Conservation (phyloP, 352 stramenopile species). For the Phytophthora aleatoria region DNA sequence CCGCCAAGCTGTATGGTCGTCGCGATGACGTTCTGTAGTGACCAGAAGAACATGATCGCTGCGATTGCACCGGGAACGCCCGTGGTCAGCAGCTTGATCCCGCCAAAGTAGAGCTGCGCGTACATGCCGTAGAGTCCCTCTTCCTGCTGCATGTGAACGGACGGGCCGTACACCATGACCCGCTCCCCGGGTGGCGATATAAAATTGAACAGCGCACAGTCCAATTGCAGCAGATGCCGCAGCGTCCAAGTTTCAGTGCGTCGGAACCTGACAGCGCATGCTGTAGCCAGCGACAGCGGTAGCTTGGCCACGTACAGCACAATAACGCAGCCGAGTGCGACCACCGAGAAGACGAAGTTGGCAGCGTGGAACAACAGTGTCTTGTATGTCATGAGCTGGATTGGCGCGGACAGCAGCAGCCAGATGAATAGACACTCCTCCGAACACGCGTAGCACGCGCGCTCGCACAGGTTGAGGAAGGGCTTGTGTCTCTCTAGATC, state of each 20-base stretch:
- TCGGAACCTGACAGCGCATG: conserved; percentile 17
- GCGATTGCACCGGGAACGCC: conserved; percentile 48
- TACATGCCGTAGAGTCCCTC: conserved; percentile 44
- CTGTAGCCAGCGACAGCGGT: conserved; percentile 3
- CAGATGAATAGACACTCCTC: conserved; percentile 61
- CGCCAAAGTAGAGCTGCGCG: conserved; percentile 62
- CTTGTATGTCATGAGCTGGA: conserved; percentile 65
- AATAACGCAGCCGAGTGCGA: conserved; percentile 35
- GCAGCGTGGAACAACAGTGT: conserved; percentile 56
- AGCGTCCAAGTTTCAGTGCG: conserved; percentile 41
- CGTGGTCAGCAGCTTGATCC: conserved; percentile 58
- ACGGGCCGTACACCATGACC: conserved; percentile 56
- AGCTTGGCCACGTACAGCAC: conserved; percentile 36
- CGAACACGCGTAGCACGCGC: conserved; percentile 24
- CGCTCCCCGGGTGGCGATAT: conserved; percentile 47
- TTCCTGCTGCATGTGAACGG: conserved; percentile 36
- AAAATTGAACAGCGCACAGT: conserved; percentile 69
- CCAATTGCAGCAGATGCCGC: conserved; percentile 39
- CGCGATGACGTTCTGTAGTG: conserved; percentile 40
- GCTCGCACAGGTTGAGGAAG: conserved; percentile 13
- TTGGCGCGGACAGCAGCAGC: conserved; percentile 52
- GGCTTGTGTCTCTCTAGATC: conserved; percentile 18
- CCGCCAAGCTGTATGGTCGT: conserved; percentile 20
- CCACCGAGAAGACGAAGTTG: conserved; percentile 53
- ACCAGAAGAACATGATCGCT: conserved; percentile 50